Percentiles rank a stretch among this genome's conserved stretches.
phyloP scores from a whole-genome alignment of 306 rosid genomes.

The Vicia sativa region DNA sequence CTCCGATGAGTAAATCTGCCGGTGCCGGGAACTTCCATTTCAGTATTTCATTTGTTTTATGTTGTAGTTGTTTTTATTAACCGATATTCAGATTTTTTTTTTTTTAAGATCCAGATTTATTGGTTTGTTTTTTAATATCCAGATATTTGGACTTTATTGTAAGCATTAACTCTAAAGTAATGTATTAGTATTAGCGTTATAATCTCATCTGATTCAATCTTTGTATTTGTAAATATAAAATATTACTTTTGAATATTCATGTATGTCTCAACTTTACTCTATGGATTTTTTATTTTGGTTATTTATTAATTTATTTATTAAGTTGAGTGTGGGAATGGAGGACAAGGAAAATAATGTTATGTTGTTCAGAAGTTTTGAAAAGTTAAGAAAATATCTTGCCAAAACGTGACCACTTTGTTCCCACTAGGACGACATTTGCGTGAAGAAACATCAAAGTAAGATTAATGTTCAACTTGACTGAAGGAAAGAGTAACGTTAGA shows the following conservation, averaged over 20 bases:
- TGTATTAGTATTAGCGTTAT: slow-evolving; percentile 10
- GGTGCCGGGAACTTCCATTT: background rate
- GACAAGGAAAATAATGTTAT: background rate
- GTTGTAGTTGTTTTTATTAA: background rate
- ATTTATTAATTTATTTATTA: background rate
- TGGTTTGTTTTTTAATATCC: slow-evolving; percentile 6
- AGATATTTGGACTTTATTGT: slow-evolving; percentile 20
- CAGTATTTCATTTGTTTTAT: background rate
- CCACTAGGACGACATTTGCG: background rate
- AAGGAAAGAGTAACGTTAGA: background rate
- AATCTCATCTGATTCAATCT: background rate
- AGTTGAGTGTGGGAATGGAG: background rate
- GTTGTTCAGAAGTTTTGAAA: too few species aligned
- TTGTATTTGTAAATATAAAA: background rate
- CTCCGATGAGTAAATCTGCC: slow-evolving; percentile 48
- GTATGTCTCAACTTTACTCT: background rate
- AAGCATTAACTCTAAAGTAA: background rate
- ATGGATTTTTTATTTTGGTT: background rate
- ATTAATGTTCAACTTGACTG: background rate
- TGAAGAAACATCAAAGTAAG: background rate
- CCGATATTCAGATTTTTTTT: background rate
- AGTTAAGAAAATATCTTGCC: background rate
- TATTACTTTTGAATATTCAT: background rate
- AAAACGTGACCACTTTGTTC: background rate
- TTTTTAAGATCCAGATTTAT: background rate